Base-by-base conservation (phyloP, 805 yeast species). In the Isabelozyma gotoi region DNA sequence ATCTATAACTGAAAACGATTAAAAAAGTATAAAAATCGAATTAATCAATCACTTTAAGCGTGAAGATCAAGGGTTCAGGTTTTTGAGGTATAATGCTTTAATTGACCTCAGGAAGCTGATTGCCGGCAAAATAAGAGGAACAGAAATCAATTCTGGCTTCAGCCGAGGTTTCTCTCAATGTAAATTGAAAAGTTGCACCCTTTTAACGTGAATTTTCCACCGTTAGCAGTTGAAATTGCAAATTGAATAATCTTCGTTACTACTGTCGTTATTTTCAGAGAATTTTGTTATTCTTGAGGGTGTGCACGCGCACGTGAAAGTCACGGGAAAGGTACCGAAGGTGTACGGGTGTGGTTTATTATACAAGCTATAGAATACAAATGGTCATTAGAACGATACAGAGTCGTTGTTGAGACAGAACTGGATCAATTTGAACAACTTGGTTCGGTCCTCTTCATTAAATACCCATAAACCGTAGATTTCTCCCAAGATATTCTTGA, bases 391-490 rank as follows among this genome's bases (percentile, higher is more conserved):
- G 35, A 45, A 31, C 40, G 38, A 19, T 5, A 42, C 36, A 7
- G 60, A 42, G 34, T 68, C 71, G 35, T 60, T 66, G 36, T 61
- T 64, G 45, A 72, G 57, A 47, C 76, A 70, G 45, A 62, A 71
- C 38, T 67, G 67, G 10, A 72, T 52, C 37, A 67, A 59, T 53
- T 81, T 78, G 52, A 68, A 78, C 34, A 86, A 66, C 51, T 78
- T 77, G 36, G 74, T 75, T 60, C 92, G 71, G 55, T 85, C 91
- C 6, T 74, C 78, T 36, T 76, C 82, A 43, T 85, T 81, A 56
- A 84, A 87, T 16, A 86, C 74, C 94, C 94, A 87, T 38, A 87
- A 66, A 1, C 95, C 95, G 59, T 76, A 86, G 10, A 85, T 83
- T 36, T 84, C 87, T 17, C 85, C 89, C 40, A 77, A 67, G 40